Conservation (phyloP, 306 rosid species). For the Inga oerstediana region DNA sequence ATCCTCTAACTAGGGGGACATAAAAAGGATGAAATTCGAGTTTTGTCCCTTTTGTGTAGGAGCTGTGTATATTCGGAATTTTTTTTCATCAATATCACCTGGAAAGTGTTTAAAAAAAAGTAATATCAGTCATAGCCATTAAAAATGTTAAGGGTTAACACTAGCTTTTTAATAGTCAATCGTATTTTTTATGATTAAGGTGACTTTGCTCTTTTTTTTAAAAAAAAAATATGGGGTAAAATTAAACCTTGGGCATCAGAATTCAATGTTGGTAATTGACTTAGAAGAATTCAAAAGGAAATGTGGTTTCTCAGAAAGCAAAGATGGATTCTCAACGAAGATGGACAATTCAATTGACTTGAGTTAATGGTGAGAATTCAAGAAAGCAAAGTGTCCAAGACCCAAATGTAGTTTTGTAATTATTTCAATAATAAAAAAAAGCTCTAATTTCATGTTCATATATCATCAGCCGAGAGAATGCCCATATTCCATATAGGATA, state of each 20-base stretch:
- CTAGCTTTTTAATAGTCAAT: too few species aligned
- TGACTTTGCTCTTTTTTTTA: too few species aligned
- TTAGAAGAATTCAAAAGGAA: not conserved
- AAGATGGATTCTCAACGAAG: slow-evolving; percentile 2
- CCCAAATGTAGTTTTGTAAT: too few species aligned
- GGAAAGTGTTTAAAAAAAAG: too few species aligned
- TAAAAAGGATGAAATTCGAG: too few species aligned
- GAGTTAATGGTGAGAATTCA: not conserved
- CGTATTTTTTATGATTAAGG: too few species aligned
- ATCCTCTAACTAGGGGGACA: not conserved
- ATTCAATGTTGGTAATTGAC: not conserved
- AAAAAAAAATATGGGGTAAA: too few species aligned
- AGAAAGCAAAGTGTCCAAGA: not conserved
- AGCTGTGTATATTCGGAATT: too few species aligned
- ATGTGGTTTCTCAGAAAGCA: not conserved
- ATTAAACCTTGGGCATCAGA: too few species aligned
- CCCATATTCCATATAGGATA: not conserved
- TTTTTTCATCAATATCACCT: too few species aligned
- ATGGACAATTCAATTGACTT: slow-evolving; percentile 16
- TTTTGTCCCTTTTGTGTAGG: too few species aligned
- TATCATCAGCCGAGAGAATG: not conserved
- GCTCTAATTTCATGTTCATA: not conserved
- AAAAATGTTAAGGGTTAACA: not conserved
- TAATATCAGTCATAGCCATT: not conserved
- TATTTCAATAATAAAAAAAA: not conserved